phyloP scores from a whole-genome alignment of 306 rosid genomes.

The Dalbergia cultrata region DNA sequence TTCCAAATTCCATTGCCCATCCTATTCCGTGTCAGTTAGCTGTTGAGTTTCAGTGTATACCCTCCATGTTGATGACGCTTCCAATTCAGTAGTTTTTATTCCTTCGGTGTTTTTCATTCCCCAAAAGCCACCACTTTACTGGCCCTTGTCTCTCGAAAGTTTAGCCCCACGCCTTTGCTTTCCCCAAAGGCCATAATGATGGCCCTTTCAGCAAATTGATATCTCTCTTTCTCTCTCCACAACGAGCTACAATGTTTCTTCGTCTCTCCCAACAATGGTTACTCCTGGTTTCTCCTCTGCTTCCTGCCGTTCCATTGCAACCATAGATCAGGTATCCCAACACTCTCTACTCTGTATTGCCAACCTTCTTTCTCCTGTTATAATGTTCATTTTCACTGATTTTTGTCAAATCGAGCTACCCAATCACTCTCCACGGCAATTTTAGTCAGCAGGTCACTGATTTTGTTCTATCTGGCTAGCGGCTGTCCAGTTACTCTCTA shows the following conservation, averaged over 20 bases:
- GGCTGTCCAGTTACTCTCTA: too few species aligned
- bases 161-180: background rate
- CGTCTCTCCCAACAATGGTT: conserved; percentile 56
- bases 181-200: background rate
- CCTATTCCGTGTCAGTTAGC: conserved; percentile 34
- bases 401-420: too few species aligned
- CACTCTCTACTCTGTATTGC: conserved; percentile 26
- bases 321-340: conserved; percentile 63
- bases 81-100: background rate
- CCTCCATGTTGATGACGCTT: conserved; percentile 8
- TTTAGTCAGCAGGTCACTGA: background rate
- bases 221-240: conserved; percentile 6
- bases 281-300: conserved; percentile 58
- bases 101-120: background rate
- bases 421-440: background rate
- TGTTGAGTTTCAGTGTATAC: conserved; percentile 46
- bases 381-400: too few species aligned
- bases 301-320: conserved; percentile 53
- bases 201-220: conserved; percentile 22
- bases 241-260: conserved; percentile 42
- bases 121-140: background rate
- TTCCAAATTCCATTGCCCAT: background rate
- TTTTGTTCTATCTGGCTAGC: conserved; percentile 10
- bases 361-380: background rate
- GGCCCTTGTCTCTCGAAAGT: background rate